Percentiles rank a stretch among this genome's conserved stretches.
phyloP scores from a whole-genome alignment of 768 basidiomycete species.

The Tricholoma saponaceum region DNA sequence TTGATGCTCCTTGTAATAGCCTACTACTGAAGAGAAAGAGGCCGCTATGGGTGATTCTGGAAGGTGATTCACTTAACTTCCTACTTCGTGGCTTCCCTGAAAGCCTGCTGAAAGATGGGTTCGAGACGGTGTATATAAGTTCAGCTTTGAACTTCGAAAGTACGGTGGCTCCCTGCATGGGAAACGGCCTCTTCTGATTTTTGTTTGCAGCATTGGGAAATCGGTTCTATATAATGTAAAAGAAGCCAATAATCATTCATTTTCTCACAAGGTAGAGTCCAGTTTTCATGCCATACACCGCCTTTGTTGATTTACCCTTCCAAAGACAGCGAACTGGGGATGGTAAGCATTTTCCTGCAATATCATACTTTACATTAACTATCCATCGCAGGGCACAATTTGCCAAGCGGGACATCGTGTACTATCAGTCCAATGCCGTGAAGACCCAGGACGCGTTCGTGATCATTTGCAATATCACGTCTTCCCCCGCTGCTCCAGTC shows the following conservation, averaged over 20 bases:
- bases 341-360: conserved; percentile 46
- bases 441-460: conserved; percentile 65
- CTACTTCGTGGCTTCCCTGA: not conserved
- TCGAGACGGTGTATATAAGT: conserved; percentile 83
- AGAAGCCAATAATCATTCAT: conserved; percentile 80
- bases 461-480: conserved; percentile 75
- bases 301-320: not conserved
- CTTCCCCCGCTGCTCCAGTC: conserved; percentile 46
- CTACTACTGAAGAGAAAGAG: conserved; percentile 74
- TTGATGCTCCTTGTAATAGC: conserved; percentile 36
- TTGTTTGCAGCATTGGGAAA: conserved; percentile 32
- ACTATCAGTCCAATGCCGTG: conserved; percentile 49
- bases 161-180: conserved; percentile 17
- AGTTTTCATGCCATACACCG: not conserved
- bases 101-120: conserved; percentile 53
- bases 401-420: conserved; percentile 67
- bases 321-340: conserved; percentile 89
- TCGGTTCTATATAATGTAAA: conserved; percentile 56
- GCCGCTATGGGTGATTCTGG: conserved; percentile 50
- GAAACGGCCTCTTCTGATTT: conserved; percentile 18
- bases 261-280: conserved; percentile 57
- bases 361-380: not conserved
- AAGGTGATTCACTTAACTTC: conserved; percentile 34
- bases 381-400: conserved; percentile 64
- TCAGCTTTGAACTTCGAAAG: conserved; percentile 80